These are phyloP conservation scores for Lentinula lateritia DNA, from an alignment of 768 basidiomycete species.

Conservation along the genomic window DNA sequence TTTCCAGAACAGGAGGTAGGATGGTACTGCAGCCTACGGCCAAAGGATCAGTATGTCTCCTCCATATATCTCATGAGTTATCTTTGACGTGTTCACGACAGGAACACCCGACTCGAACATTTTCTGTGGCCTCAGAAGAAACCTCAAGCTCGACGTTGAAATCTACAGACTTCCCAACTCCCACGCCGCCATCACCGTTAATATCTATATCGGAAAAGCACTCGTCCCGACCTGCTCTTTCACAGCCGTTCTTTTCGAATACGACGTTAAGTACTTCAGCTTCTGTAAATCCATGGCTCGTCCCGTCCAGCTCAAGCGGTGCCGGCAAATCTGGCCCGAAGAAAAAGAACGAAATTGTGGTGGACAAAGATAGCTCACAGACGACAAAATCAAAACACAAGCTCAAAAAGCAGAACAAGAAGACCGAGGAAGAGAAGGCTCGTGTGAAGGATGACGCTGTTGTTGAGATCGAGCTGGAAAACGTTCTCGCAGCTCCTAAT, in stretches of 20 bases:
- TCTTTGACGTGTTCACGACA: not conserved
- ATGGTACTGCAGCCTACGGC: slow-evolving; percentile 55
- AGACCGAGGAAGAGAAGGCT: slow-evolving; percentile 51
- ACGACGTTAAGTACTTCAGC: slow-evolving; percentile 14
- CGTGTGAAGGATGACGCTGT: slow-evolving; percentile 66
- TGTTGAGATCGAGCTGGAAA: slow-evolving; percentile 69
- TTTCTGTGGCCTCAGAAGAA: slow-evolving; percentile 32
- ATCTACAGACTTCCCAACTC: slow-evolving; percentile 36
- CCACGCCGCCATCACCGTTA: slow-evolving; percentile 8
- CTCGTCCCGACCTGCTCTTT: slow-evolving; percentile 14
- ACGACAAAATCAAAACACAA: slow-evolving; percentile 66
- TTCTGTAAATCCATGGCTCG: slow-evolving; percentile 79
- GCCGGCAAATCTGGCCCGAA: slow-evolving; percentile 53
- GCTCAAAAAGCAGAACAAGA: slow-evolving; percentile 60
- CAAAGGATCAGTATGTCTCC: slow-evolving; percentile 16
- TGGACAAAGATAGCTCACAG: slow-evolving; percentile 58
- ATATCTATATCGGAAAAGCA: not conserved
- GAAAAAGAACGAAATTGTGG: slow-evolving; percentile 59
- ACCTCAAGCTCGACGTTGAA: slow-evolving; percentile 66
- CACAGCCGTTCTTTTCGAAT: not conserved
- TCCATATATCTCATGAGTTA: not conserved
- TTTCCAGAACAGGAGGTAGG: slow-evolving; percentile 64
- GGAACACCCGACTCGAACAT: not conserved
- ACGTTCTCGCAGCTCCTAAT: slow-evolving; percentile 29
- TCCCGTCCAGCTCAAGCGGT: slow-evolving; percentile 21